Conservation (phyloP, 1,284 basidiomycete species). For the Cryptococcus hybrid region DNA sequence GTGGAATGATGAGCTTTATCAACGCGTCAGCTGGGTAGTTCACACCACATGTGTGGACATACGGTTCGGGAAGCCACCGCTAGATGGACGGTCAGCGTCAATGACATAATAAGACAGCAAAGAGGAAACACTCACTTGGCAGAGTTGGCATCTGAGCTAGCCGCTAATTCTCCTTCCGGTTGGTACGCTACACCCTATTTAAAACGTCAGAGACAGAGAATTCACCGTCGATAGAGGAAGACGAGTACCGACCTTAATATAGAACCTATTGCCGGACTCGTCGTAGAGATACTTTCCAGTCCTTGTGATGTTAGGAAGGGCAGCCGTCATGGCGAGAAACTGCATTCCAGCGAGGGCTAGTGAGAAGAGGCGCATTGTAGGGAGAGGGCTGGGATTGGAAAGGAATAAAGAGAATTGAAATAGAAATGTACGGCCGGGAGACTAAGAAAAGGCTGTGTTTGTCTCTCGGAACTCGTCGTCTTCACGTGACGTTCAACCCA, state of each 20-base stretch:
- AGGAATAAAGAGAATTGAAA: not conserved
- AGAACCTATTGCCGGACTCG: conserved; percentile 71
- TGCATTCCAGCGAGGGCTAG: conserved; percentile 1
- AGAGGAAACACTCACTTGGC: conserved; percentile 36
- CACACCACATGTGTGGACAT: conserved; percentile 1
- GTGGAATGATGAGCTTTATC: conserved; percentile 38
- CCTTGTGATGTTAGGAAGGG: conserved; percentile 43
- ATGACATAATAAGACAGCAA: not conserved
- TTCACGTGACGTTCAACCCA: not conserved
- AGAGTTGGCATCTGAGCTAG: conserved; percentile 55
- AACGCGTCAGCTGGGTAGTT: not conserved
- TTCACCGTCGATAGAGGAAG: not conserved
- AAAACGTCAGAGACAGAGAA: not conserved
- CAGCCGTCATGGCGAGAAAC: conserved; percentile 23
- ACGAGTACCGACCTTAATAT: conserved; percentile 61
- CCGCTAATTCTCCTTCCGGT: conserved; percentile 63
- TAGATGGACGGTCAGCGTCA: conserved; percentile 8
- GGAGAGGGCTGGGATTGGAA: not conserved
- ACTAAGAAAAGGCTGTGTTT: not conserved
- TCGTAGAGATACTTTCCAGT: conserved; percentile 69
- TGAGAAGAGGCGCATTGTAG: not conserved
- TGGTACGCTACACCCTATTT: conserved; percentile 78
- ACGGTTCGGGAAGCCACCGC: conserved; percentile 66
- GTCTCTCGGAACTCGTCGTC: no score
- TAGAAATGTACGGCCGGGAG: not conserved